Conservation (phyloP, 1,284 basidiomycete genomes). For the Cutaneotrichosporon spelunceum region DNA sequence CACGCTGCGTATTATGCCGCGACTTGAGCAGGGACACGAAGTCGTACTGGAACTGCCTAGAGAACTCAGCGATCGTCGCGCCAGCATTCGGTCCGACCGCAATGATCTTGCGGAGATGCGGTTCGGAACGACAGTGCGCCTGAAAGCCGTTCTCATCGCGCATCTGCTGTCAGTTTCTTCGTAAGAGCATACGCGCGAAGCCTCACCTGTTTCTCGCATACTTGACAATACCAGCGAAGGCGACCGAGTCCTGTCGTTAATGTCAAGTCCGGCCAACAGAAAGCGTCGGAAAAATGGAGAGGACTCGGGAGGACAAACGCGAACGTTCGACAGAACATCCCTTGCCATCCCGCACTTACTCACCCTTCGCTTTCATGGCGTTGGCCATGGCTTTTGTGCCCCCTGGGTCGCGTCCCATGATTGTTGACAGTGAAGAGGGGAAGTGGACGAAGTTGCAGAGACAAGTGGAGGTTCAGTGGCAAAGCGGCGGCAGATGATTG, state of each 20-base stretch:
- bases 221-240: conserved; percentile 93
- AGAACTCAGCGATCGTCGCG: conserved; percentile 86
- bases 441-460: neutral
- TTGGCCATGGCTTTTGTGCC: conserved; percentile 89
- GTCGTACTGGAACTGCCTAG: conserved; percentile 81
- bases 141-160: conserved; percentile 92
- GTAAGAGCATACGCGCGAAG: neutral
- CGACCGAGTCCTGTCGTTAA: conserved; percentile 64
- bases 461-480: conserved; percentile 1
- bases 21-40: conserved; percentile 73
- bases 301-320: too few species aligned
- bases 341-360: conserved; percentile 13
- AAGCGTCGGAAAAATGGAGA: neutral
- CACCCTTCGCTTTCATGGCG: conserved; percentile 89
- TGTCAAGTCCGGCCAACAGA: neutral
- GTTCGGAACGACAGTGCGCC: conserved; percentile 44
- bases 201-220: conserved; percentile 68
- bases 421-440: conserved; percentile 1
- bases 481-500: neutral
- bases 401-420: conserved; percentile 58
- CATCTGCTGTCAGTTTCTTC: conserved; percentile 53
- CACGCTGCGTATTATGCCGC: conserved; percentile 89
- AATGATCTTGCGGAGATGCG: conserved; percentile 91
- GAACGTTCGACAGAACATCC: too few species aligned
- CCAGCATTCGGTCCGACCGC: conserved; percentile 90